These are phyloP conservation scores for Cylindricascospora bacillispora DNA, from an alignment of 1,139 yeast genomes.

Conservation along the genomic window DNA sequence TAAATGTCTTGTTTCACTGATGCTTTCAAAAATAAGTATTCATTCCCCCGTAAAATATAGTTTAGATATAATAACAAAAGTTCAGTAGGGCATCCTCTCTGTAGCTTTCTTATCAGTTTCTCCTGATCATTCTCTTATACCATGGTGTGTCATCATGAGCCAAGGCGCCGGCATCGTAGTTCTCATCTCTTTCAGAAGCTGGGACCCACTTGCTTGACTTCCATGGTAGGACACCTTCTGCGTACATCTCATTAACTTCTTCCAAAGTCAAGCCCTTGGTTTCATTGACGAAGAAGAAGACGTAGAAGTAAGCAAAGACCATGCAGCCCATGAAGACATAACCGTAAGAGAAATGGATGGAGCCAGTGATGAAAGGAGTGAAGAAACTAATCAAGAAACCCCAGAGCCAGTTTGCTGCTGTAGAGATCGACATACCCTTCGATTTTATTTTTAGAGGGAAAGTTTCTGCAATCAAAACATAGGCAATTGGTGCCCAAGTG, in stretches of 20 bases:
- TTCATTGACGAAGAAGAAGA: slow-evolving; percentile 51
- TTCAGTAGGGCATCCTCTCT: neutral
- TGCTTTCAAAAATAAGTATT: neutral
- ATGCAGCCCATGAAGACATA: slow-evolving; percentile 61
- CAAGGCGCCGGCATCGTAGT: slow-evolving; percentile 8
- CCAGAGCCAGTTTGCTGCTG: slow-evolving; percentile 63
- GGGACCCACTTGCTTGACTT: slow-evolving; percentile 25
- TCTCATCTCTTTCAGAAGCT: slow-evolving; percentile 22
- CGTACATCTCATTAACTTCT: slow-evolving; percentile 50
- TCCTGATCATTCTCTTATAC: slow-evolving; percentile 14
- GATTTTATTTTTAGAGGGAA: slow-evolving; percentile 68
- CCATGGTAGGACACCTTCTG: slow-evolving; percentile 31
- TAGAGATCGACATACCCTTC: slow-evolving; percentile 62
- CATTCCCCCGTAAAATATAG: neutral
- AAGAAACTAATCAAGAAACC: slow-evolving; percentile 64
- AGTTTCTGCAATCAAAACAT: slow-evolving; percentile 57
- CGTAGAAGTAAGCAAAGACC: slow-evolving; percentile 44
- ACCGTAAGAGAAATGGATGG: slow-evolving; percentile 36
- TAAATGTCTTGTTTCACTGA: neutral
- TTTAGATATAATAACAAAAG: neutral
- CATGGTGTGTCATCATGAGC: slow-evolving; percentile 8
- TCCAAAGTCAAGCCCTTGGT: slow-evolving; percentile 58
- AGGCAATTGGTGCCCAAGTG: slow-evolving; percentile 76
- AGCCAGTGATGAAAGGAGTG: slow-evolving; percentile 51
- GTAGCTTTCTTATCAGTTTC: slow-evolving; percentile 1